Percentiles rank a stretch among this genome's conserved stretches.
phyloP scores from a whole-genome alignment of 2,329 filamentous ascomycete genomes.

The Emericellopsis cladophorae region DNA sequence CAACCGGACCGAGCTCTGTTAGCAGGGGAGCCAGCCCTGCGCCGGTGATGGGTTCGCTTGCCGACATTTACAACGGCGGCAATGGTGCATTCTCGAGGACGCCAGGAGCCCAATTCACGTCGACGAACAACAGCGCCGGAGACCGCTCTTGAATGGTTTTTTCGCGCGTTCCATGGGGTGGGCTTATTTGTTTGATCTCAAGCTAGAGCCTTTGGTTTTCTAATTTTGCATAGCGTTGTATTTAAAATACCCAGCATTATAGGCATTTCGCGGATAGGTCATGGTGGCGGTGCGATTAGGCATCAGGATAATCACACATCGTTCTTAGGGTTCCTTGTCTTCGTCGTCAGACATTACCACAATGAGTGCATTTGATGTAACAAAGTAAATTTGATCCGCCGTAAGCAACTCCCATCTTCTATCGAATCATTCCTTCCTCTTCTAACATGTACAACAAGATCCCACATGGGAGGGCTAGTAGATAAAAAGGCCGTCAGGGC shows the following conservation, averaged over 20 bases:
- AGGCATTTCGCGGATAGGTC: too few species aligned
- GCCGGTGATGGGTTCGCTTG: not conserved
- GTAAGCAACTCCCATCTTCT: constrained; percentile 16
- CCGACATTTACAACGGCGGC: too few species aligned
- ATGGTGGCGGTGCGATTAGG: too few species aligned
- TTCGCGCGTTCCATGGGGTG: not conserved
- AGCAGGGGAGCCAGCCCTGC: constrained; percentile 36
- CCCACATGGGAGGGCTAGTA: not conserved
- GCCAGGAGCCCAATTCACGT: constrained; percentile 20
- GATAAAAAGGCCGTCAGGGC: not conserved
- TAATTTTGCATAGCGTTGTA: too few species aligned
- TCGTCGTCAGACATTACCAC: too few species aligned
- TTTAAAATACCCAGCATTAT: too few species aligned
- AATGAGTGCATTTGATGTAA: constrained; percentile 9
- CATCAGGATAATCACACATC: too few species aligned
- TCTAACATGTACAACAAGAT: constrained; percentile 24
- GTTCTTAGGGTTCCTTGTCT: too few species aligned
- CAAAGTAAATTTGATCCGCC: constrained; percentile 17
- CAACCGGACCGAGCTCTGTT: constrained; percentile 16
- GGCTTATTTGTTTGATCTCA: too few species aligned
- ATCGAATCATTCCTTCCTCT: constrained; percentile 11
- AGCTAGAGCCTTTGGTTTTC: too few species aligned
- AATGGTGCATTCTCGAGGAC: constrained; percentile 2
- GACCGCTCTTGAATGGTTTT: not conserved
- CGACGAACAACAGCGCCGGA: too few species aligned